Percentiles rank a stretch among this genome's conserved stretches.
These are phyloP conservation scores for Sistotremastrum niveocremeum DNA, from an alignment of 768 basidiomycete genomes.

Conservation along the genomic window DNA sequence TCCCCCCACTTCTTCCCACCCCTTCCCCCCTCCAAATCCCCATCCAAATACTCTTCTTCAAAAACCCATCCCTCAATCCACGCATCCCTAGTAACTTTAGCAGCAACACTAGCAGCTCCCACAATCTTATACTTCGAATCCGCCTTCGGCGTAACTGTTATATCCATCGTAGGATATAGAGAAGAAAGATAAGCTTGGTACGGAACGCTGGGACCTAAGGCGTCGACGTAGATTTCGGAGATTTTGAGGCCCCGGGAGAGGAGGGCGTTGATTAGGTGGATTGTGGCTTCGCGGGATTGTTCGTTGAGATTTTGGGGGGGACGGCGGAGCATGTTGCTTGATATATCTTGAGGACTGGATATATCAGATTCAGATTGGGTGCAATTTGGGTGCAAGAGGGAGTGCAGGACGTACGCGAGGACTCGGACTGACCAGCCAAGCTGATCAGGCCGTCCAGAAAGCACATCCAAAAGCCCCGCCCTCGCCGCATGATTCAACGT, in stretches of 20 bases:
- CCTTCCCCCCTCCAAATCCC: conserved; percentile 1
- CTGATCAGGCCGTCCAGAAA: conserved; percentile 57
- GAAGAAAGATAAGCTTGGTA: conserved; percentile 76
- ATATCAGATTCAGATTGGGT: conserved; percentile 3
- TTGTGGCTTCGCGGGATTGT: conserved; percentile 81
- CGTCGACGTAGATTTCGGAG: conserved; percentile 87
- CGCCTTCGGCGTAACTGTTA: conserved; percentile 87
- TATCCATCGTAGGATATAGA: conserved; percentile 69
- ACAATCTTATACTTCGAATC: conserved; percentile 97
- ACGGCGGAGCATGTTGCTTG: conserved; percentile 75
- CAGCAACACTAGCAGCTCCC: conserved; percentile 93
- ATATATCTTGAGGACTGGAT: conserved; percentile 79
- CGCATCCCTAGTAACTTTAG: conserved; percentile 90
- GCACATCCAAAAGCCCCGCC: conserved; percentile 44
- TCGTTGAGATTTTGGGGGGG: conserved; percentile 80
- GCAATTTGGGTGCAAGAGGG: no score
- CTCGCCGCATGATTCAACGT: conserved; percentile 64
- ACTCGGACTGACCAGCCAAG: conserved; percentile 77
- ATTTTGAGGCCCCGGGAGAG: conserved; percentile 69
- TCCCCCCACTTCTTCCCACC: conserved; percentile 15
- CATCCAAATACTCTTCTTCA: conserved; percentile 37
- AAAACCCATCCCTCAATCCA: conserved; percentile 81
- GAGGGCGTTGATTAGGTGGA: conserved; percentile 75
- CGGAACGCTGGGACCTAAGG: conserved; percentile 73
- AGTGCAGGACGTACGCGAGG: conserved; percentile 46